A percentile compares a stretch with the other conserved stretches of the same genome.
These are phyloP conservation scores for Dactylellina cionopaga DNA, from an alignment of 2,329 filamentous ascomycete genomes.

Conservation along the genomic window DNA sequence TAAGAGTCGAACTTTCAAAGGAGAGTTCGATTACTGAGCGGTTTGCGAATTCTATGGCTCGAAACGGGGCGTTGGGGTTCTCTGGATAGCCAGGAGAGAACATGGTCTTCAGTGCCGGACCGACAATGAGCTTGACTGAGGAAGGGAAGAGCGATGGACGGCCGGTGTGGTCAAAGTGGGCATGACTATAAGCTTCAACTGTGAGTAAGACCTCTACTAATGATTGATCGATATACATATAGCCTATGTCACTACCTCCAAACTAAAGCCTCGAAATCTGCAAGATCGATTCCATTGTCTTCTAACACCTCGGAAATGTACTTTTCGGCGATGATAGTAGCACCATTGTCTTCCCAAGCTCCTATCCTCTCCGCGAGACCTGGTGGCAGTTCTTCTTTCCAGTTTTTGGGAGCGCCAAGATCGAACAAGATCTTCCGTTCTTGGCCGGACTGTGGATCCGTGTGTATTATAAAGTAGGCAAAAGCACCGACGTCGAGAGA, in stretches of 20 bases:
- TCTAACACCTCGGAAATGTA: constrained; percentile 36
- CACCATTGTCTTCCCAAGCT: constrained; percentile 30
- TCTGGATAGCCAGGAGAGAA: constrained; percentile 64
- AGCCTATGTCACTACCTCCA: constrained; percentile 26
- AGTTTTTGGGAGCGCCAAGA: constrained; percentile 35
- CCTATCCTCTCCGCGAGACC: constrained; percentile 1
- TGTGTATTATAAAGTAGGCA: constrained; percentile 33
- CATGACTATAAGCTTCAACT: constrained; percentile 59
- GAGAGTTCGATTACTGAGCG: constrained; percentile 60
- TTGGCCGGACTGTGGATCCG: not conserved
- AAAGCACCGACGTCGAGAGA: constrained; percentile 17
- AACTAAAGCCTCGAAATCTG: constrained; percentile 18
- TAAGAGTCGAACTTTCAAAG: constrained; percentile 59
- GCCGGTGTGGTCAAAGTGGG: constrained; percentile 71
- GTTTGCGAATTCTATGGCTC: constrained; percentile 56
- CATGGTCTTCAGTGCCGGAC: constrained; percentile 59
- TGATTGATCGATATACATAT: not conserved
- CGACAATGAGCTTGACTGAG: constrained; percentile 65
- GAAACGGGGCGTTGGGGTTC: constrained; percentile 60
- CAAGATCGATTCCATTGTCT: constrained; percentile 12
- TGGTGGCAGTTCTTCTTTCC: constrained; percentile 29
- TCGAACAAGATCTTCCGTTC: constrained; percentile 30
- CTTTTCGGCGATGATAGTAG: constrained; percentile 26
- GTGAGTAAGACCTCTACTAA: not conserved
- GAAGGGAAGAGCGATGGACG: constrained; percentile 66